phyloP scores from a whole-genome alignment of 305 asterid species.

The Ilex paraguariensis region DNA sequence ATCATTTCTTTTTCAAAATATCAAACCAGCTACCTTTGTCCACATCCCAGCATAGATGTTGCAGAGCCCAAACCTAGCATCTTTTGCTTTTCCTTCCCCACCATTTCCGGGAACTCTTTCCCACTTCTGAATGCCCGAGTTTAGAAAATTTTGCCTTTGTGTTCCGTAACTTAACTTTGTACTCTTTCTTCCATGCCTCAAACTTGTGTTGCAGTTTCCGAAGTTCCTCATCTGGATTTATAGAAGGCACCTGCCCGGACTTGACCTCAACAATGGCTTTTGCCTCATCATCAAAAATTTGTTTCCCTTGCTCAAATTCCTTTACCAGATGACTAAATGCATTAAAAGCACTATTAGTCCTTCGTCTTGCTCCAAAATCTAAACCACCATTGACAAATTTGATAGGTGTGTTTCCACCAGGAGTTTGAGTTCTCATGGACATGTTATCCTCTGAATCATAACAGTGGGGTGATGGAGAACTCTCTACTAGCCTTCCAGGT shows the following conservation, averaged over 20 bases:
- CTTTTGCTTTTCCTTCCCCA: slow-evolving; percentile 69
- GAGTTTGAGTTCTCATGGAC: not conserved
- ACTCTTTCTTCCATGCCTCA: slow-evolving; percentile 76
- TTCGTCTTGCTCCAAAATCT: not conserved
- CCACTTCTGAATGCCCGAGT: slow-evolving; percentile 46
- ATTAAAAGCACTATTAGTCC: not conserved
- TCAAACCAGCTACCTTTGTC: too few relatives aligned
- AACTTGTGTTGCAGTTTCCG: slow-evolving; percentile 56
- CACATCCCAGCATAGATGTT: too few relatives aligned
- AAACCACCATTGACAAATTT: slow-evolving; percentile 29
- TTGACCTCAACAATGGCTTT: slow-evolving; percentile 52
- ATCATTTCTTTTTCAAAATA: too few relatives aligned
- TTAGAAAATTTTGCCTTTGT: slow-evolving; percentile 54
- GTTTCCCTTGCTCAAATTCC: slow-evolving; percentile 50
- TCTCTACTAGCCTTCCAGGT: slow-evolving; percentile 35
- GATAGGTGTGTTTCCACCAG: slow-evolving; percentile 46
- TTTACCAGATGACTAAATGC: slow-evolving; percentile 23
- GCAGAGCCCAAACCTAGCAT: not conserved
- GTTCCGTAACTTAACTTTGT: slow-evolving; percentile 58
- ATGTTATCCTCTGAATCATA: slow-evolving; percentile 45
- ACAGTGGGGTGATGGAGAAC: slow-evolving; percentile 52
- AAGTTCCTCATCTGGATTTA: slow-evolving; percentile 44
- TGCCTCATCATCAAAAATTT: slow-evolving; percentile 62
- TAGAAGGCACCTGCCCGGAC: slow-evolving; percentile 33
- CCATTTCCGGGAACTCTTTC: slow-evolving; percentile 62